phyloP scores from a whole-genome alignment of 2,329 filamentous ascomycete genomes.

The Waltergamsia citrina region DNA sequence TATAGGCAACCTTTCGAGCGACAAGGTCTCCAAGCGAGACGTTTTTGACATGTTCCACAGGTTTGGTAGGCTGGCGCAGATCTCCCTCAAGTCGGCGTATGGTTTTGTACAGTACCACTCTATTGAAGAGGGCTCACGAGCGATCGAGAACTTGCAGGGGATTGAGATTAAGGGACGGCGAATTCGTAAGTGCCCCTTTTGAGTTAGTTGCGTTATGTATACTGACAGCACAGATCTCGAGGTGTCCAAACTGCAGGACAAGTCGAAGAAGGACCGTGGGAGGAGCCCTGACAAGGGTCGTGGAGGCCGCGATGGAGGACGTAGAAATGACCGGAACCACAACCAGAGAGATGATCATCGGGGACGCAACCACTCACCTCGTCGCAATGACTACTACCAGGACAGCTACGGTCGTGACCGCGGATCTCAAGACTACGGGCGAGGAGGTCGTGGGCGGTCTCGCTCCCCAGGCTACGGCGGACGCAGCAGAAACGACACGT shows the following conservation, averaged over 20 bases:
- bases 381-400: constrained; percentile 50
- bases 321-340: constrained; percentile 36
- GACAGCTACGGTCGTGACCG: constrained; percentile 45
- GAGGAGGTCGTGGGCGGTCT: constrained; percentile 57
- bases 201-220: too few species aligned
- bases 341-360: constrained; percentile 55
- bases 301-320: constrained; percentile 28
- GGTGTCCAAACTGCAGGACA: constrained; percentile 80
- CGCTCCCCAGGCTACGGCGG: constrained; percentile 44
- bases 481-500: constrained; percentile 36
- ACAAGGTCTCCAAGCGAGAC: constrained; percentile 88
- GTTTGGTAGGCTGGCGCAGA: constrained; percentile 82
- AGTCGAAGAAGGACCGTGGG: constrained; percentile 50
- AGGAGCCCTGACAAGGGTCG: constrained; percentile 51
- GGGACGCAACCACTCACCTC: constrained; percentile 48
- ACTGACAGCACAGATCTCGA: constrained; percentile 79
- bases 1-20: constrained; percentile 80
- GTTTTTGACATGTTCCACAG: constrained; percentile 84
- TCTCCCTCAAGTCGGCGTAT: constrained; percentile 93
- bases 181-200: constrained; percentile 60
- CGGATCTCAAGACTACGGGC: constrained; percentile 37
- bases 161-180: constrained; percentile 78
- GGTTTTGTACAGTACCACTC: constrained; percentile 94
- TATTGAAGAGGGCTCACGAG: constrained; percentile 60
- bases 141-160: constrained; percentile 71